Base-by-base conservation (phyloP, 1,284 basidiomycete genomes). In the Cutaneotrichosporon cavernicola region DNA sequence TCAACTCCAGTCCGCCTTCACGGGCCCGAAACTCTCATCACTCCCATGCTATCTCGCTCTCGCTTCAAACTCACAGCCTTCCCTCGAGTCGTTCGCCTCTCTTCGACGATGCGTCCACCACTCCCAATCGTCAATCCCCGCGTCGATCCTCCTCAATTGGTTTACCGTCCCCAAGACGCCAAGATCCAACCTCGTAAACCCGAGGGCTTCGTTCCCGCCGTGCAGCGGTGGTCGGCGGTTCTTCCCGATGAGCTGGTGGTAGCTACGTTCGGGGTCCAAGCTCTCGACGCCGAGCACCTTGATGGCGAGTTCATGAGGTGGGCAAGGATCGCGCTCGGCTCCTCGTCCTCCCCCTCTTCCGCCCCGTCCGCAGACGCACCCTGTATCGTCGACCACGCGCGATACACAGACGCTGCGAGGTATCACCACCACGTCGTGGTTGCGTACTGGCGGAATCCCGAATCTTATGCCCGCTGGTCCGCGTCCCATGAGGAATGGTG, bases 361-460 rank as follows among this genome's bases (percentile, higher is more conserved):
- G 34, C 34, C 34, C 34, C 36, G 1, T 2, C n/a, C 1, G 49
- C 32, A 13, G 22, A 60, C 26, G 65, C 55, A 5, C 65, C 61
- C 21, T 36, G 31, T 38, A 58, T 38, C 32, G 5, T 14, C n/a
- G 65, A 66, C 61, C 59, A 66, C 18, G 61, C 61, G 22, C 65
- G 58, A 14, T 56, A 21, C 46, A 49, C 32, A 38, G 65, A 63
- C 40, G n/a, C 21, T 0, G 49, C 21, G 21, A 53, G 65, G 8
- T 60, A 56, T 21, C 7, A 32, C 14, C 21, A 49, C 61, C 65
- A 66, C 49, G 65, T 66, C 46, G 61, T 66, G 10, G 47, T 53
- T 7, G 65, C 49, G 26, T 66, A 66, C 58, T 66, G 59, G 50
- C 31, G 38, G 43, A 14, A 21, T 11, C 53, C 32, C 4, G 49